Conservation (phyloP, 371 early-diverging fungal species). For the Mortierella sp. region DNA sequence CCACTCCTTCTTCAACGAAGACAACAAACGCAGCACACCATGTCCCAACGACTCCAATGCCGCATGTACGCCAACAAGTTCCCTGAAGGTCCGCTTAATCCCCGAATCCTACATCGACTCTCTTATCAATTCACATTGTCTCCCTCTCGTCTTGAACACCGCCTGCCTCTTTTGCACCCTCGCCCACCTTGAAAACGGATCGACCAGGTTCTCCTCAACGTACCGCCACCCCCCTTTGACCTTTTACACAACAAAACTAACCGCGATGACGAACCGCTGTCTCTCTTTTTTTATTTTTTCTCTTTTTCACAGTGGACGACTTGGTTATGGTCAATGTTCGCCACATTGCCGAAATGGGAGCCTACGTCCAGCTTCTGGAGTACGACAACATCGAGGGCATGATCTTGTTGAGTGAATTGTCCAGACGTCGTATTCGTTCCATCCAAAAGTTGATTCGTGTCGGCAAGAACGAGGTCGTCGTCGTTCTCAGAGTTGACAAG, state of each 20-base stretch:
- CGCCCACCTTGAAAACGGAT: too few relatives aligned
- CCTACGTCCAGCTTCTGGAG: conserved; percentile 94
- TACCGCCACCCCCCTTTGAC: too few relatives aligned
- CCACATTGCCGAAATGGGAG: conserved; percentile 98
- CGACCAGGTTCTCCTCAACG: background rate
- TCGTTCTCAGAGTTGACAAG: conserved; percentile 98
- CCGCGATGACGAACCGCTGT: background rate
- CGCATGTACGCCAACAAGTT: conserved; percentile 96
- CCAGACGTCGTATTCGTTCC: conserved; percentile 97
- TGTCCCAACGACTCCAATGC: conserved; percentile 71
- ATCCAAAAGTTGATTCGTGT: conserved; percentile 98
- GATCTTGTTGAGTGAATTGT: conserved; percentile 97
- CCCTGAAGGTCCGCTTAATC: conserved; percentile 76
- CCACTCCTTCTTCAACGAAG: background rate
- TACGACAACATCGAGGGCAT: conserved; percentile 97
- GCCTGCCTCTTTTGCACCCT: too few relatives aligned
- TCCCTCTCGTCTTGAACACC: too few relatives aligned
- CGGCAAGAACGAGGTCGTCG: conserved; percentile 97
- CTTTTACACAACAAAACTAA: background rate
- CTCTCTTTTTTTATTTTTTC: background rate
- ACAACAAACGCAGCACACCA: conserved; percentile 19
- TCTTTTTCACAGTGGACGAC: conserved; percentile 83
- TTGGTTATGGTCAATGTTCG: conserved; percentile 99
- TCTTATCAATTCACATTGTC: too few relatives aligned
- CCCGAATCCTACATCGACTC: background rate